A percentile compares a stretch with the other conserved stretches of the same genome.
phyloP scores from a whole-genome alignment of 108 stramenopile species.

The Nannochloropsis salina region DNA sequence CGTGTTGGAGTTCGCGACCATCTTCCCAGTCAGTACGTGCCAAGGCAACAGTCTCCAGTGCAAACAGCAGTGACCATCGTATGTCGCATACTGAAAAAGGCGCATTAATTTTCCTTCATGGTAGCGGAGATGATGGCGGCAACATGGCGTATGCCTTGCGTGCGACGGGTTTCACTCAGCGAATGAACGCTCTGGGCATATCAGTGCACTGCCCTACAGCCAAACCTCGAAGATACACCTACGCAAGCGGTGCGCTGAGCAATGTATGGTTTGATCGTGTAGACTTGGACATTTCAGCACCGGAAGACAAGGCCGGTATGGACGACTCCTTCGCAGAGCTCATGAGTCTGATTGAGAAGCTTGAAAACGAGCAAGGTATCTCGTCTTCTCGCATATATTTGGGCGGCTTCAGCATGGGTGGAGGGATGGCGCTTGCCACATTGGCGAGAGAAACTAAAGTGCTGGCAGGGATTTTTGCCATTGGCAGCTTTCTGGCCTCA shows the following conservation, averaged over 20 bases:
- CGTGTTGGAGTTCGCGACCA: too few relatives aligned
- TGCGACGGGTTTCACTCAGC: neutral
- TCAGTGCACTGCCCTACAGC: neutral
- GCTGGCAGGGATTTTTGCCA: neutral
- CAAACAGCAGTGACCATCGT: neutral
- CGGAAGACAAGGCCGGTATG: conserved; percentile 1
- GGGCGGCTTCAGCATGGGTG: conserved; percentile 4
- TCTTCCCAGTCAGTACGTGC: too few relatives aligned
- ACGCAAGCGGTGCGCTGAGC: neutral
- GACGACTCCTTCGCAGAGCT: conserved; percentile 1
- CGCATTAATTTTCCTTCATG: neutral
- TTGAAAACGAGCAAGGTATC: neutral
- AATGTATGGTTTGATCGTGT: conserved; percentile 16
- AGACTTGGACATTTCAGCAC: neutral
- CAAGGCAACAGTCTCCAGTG: neutral
- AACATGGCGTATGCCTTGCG: neutral
- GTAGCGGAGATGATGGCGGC: conserved; percentile 2
- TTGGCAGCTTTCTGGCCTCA: neutral
- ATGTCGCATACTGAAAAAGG: neutral
- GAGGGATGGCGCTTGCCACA: neutral
- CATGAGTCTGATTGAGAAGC: neutral
- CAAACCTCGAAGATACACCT: neutral
- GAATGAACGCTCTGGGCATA: neutral
- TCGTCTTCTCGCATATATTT: neutral
- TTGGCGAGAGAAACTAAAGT: neutral